Conservation (phyloP, 2,329 filamentous ascomycete genomes). For the Alternaria burnsii region DNA sequence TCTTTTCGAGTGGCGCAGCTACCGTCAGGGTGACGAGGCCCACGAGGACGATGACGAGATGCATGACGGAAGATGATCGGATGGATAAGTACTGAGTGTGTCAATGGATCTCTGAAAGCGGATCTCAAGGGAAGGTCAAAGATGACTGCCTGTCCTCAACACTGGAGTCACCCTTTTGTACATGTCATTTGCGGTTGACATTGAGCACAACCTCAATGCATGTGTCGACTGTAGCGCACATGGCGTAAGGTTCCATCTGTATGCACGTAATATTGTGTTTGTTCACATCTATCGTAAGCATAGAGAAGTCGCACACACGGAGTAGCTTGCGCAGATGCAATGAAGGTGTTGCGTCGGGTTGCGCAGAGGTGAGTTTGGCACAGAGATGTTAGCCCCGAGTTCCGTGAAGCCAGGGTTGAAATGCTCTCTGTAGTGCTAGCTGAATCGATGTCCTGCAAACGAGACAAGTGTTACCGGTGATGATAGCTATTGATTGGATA, state of each 20-base stretch:
- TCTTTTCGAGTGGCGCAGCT: slow-evolving; percentile 23
- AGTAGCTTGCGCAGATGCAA: background rate
- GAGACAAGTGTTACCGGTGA: too few species aligned
- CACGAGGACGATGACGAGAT: slow-evolving; percentile 20
- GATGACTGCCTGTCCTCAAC: background rate
- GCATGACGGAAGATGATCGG: slow-evolving; percentile 21
- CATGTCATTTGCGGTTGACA: background rate
- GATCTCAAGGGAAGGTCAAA: background rate
- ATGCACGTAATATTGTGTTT: background rate
- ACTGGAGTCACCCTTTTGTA: slow-evolving; percentile 18
- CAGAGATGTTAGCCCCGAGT: background rate
- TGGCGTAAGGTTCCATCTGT: slow-evolving; percentile 18
- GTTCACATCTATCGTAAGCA: slow-evolving; percentile 2
- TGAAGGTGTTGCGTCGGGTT: slow-evolving; percentile 1
- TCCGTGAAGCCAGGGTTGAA: background rate
- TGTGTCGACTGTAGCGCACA: background rate
- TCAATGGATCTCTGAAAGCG: background rate
- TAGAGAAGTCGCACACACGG: background rate
- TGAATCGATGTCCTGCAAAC: background rate
- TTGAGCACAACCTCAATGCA: background rate
- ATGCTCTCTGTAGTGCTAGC: background rate
- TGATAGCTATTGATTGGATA: too few species aligned
- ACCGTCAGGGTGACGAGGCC: slow-evolving; percentile 7
- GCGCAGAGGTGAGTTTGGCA: background rate
- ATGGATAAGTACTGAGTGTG: background rate